phyloP scores from a whole-genome alignment of 78 protist genomes.

The slime mould (Dictyostelium discoideum) region DNA sequence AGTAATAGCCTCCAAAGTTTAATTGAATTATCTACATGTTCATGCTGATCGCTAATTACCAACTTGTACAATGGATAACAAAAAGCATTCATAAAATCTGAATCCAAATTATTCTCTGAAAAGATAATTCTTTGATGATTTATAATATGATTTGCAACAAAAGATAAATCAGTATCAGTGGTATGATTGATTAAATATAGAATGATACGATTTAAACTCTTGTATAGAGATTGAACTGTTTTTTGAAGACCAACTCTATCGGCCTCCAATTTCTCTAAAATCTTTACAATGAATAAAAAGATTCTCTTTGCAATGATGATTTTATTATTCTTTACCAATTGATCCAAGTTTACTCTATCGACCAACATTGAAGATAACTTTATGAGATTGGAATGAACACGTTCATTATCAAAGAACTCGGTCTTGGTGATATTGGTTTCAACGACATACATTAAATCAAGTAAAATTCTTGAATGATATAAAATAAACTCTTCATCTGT shows the following conservation, averaged over 20 bases:
- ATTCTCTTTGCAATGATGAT: slow-evolving; percentile 8
- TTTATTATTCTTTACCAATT: slow-evolving; percentile 8
- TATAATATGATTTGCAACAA: slow-evolving; percentile 30
- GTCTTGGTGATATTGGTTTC: slow-evolving; percentile 63
- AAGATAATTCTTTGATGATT: slow-evolving; percentile 68
- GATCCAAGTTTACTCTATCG: slow-evolving; percentile 30
- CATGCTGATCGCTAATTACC: background rate
- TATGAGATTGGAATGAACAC: slow-evolving; percentile 35
- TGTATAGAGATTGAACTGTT: slow-evolving; percentile 37
- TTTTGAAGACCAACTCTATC: slow-evolving; percentile 37
- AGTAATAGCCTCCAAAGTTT: slow-evolving; percentile 48
- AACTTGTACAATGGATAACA: slow-evolving; percentile 29
- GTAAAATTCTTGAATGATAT: slow-evolving; percentile 48
- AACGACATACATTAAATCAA: slow-evolving; percentile 36
- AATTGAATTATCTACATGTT: slow-evolving; percentile 4
- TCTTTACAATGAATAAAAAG: slow-evolving; percentile 47
- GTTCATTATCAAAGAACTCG: slow-evolving; percentile 56
- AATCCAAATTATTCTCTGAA: slow-evolving; percentile 56
- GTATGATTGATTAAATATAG: slow-evolving; percentile 7
- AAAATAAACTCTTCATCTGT: slow-evolving; percentile 35
- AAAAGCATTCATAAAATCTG: slow-evolving; percentile 20
- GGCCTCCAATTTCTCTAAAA: slow-evolving; percentile 61
- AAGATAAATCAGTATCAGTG: slow-evolving; percentile 1
- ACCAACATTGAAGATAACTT: slow-evolving; percentile 62
- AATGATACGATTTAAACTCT: slow-evolving; percentile 31